phyloP scores from a whole-genome alignment of 371 early-diverging fungal genomes.

The Blakeslea trispora region DNA sequence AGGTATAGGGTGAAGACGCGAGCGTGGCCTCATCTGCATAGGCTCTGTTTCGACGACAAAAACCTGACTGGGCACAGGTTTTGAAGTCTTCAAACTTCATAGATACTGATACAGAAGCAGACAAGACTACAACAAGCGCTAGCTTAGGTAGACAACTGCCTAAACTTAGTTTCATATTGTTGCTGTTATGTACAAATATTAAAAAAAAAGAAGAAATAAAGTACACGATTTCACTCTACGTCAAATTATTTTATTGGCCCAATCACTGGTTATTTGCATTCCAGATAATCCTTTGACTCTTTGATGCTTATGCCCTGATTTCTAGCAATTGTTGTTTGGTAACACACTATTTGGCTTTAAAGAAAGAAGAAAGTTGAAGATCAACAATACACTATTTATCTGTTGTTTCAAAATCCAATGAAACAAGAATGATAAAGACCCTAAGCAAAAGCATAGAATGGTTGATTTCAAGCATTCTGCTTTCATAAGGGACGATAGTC shows the following conservation, averaged over 20 bases:
- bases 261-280: no score
- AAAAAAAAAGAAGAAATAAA: neutral
- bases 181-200: neutral
- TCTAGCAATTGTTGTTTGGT: no score
- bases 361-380: no score
- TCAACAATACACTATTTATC: no score
- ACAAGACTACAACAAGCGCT: slow-evolving; percentile 12
- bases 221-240: neutral
- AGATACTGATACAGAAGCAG: slow-evolving; percentile 12
- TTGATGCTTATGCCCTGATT: no score
- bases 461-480: no score
- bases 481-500: no score
- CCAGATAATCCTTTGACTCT: no score
- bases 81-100: slow-evolving; percentile 85
- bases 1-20: slow-evolving; percentile 62
- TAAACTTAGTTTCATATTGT: slow-evolving; percentile 15
- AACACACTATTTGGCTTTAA: no score
- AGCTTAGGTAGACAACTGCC: slow-evolving; percentile 13
- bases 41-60: slow-evolving; percentile 89
- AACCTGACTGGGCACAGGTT: slow-evolving; percentile 84
- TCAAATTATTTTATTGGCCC: neutral
- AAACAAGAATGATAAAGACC: no score
- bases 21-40: slow-evolving; percentile 66
- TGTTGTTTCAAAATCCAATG: no score
- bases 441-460: no score